Percentiles rank a stretch among this genome's conserved stretches.
Conservation (phyloP, 2,329 filamentous ascomycete genomes). For the Uncinocarpus reesii region DNA sequence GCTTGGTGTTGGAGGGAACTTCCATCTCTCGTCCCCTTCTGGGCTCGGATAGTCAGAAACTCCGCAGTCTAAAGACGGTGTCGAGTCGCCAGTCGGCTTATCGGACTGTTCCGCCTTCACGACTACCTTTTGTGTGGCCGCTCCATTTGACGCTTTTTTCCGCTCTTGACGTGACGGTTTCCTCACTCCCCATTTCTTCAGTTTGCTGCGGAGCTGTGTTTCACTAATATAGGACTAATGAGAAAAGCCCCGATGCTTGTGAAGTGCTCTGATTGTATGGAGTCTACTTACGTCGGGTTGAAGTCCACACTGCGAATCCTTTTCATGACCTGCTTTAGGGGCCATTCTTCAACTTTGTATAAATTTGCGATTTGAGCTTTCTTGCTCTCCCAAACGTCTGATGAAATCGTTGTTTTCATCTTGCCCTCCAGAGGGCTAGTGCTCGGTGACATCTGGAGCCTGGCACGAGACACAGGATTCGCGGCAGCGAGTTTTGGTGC, state of each 20-base stretch:
- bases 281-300: conserved; percentile 32
- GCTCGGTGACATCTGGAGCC: neutral
- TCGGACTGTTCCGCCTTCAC: neutral
- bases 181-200: conserved; percentile 39
- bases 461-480: neutral
- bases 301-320: conserved; percentile 35
- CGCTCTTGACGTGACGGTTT: conserved; percentile 37
- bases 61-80: neutral
- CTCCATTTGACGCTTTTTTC: conserved; percentile 24
- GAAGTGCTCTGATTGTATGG: neutral
- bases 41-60: neutral
- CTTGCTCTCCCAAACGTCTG: conserved; percentile 38
- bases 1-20: neutral
- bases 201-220: conserved; percentile 35
- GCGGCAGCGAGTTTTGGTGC: neutral
- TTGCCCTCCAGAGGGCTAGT: neutral
- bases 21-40: neutral
- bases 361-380: conserved; percentile 33
- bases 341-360: conserved; percentile 39
- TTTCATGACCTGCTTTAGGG: conserved; percentile 38
- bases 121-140: neutral
- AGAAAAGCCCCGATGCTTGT: neutral
- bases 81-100: neutral
- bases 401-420: conserved; percentile 37
- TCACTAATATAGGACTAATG: conserved; percentile 25